A percentile compares a stretch with the other conserved stretches of the same genome.
Evolutionary conservation across 2,329 filamentous ascomycete species (phyloP).

Genomic region (Epichloe baconii): DNA sequence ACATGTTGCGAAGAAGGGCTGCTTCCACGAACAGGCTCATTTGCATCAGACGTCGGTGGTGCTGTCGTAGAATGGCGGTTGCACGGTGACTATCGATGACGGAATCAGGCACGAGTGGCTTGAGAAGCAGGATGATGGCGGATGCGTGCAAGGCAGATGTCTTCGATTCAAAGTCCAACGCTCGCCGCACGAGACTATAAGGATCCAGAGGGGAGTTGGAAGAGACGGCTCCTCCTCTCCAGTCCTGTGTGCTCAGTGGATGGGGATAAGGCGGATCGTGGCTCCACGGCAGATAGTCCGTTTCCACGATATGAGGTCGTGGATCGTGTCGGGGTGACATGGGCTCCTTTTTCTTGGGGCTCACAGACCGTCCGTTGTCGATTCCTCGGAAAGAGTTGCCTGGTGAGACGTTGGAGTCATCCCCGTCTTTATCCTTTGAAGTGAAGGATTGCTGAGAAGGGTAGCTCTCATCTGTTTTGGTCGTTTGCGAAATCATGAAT

Average conservation of each 20-base stretch:
- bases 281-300: conserved; percentile 46
- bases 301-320: conserved; percentile 35
- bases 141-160: conserved; percentile 46
- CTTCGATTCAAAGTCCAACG: conserved; percentile 42
- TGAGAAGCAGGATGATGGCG: conserved; percentile 46
- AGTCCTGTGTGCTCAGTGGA: conserved; percentile 16
- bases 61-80: conserved; percentile 42
- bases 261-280: conserved; percentile 44
- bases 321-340: conserved; percentile 23
- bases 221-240: conserved; percentile 1
- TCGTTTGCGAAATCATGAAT: conserved; percentile 35
- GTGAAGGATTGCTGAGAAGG: conserved; percentile 19
- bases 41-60: conserved; percentile 45
- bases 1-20: conserved; percentile 47
- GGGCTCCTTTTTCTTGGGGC: conserved; percentile 13
- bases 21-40: conserved; percentile 50
- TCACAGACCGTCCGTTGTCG: conserved; percentile 10
- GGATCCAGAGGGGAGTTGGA: conserved; percentile 36
- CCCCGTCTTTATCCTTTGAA: conserved; percentile 13
- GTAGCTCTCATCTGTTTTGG: conserved; percentile 22
- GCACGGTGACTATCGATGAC: conserved; percentile 45
- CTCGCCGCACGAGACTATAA: conserved; percentile 37
- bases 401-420: background rate
- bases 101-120: conserved; percentile 39
- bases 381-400: background rate